A percentile compares a stretch with the other conserved stretches of the same genome.
Evolutionary conservation across 2,329 filamentous ascomycete species (phyloP).

Genomic region (Hymenoscyphus occultus): DNA sequence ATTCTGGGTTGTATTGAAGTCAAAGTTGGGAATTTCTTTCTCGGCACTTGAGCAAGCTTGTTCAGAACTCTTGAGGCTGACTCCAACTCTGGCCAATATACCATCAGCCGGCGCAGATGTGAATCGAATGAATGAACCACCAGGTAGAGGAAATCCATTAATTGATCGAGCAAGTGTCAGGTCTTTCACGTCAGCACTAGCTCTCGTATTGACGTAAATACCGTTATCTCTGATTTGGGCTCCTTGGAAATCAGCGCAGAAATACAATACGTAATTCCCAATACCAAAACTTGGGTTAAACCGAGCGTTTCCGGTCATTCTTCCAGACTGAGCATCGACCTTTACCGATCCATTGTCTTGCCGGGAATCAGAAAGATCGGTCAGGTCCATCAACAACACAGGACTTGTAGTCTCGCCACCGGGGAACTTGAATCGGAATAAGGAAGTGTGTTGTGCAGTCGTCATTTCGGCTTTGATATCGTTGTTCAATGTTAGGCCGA

Average conservation of each 20-base stretch:
- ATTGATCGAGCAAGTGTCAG: conserved; percentile 50
- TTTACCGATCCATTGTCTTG: conserved; percentile 52
- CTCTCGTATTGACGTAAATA: conserved; percentile 56
- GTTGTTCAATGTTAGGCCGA: conserved; percentile 55
- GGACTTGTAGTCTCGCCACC: conserved; percentile 42
- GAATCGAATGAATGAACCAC: conserved; percentile 62
- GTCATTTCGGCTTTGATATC: conserved; percentile 65
- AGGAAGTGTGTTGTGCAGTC: conserved; percentile 56
- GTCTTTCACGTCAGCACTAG: conserved; percentile 45
- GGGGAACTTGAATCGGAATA: conserved; percentile 65
- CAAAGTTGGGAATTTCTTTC: conserved; percentile 63
- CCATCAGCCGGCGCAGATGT: conserved; percentile 41
- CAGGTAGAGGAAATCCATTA: conserved; percentile 53
- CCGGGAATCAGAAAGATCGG: conserved; percentile 59
- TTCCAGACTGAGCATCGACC: conserved; percentile 53
- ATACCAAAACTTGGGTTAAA: conserved; percentile 64
- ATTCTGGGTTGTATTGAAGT: conserved; percentile 54
- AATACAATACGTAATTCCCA: conserved; percentile 57
- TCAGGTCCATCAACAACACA: conserved; percentile 62
- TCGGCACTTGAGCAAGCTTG: conserved; percentile 68
- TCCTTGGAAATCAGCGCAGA: conserved; percentile 65
- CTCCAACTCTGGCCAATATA: conserved; percentile 61
- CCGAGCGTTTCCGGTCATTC: conserved; percentile 58
- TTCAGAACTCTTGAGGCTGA: conserved; percentile 64
- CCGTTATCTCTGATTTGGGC: conserved; percentile 56